A percentile compares a stretch with the other conserved stretches of the same genome.
Evolutionary conservation across 371 early-diverging fungal species (phyloP).

Genomic region (Actinomortierella ambigua): DNA sequence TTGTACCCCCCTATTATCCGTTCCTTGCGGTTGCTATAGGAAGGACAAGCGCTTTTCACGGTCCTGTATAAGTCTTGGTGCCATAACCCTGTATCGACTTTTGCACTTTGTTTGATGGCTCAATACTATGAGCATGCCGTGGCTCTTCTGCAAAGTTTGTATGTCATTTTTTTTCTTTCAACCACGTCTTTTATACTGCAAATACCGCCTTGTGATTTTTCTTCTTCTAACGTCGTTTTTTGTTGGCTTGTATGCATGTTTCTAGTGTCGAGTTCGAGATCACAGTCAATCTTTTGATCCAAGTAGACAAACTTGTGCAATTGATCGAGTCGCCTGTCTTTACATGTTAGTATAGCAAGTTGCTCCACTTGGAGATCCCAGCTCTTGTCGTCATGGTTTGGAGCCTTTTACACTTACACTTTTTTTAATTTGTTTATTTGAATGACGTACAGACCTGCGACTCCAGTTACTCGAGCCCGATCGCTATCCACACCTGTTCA

Average conservation of each 20-base stretch:
- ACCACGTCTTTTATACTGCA: neutral
- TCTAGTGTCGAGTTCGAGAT: constrained; percentile 86
- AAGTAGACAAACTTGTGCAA: constrained; percentile 93
- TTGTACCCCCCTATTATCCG: neutral
- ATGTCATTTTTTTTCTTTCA: constrained; percentile 25
- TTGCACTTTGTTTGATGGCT: constrained; percentile 87
- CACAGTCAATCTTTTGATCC: constrained; percentile 86
- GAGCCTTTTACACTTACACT: neutral
- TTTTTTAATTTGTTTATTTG: neutral
- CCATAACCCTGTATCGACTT: constrained; percentile 87
- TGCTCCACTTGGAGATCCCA: neutral
- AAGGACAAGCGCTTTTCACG: constrained; percentile 75
- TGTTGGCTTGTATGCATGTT: neutral
- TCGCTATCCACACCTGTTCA: constrained; percentile 80
- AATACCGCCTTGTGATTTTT: neutral
- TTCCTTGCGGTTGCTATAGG: constrained; percentile 30
- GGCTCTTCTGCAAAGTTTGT: constrained; percentile 78
- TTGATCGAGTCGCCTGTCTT: constrained; percentile 94
- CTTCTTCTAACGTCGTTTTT: neutral
- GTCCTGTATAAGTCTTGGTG: constrained; percentile 89
- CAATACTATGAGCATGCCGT: constrained; percentile 90
- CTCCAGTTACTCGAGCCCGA: constrained; percentile 90
- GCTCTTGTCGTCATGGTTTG: neutral
- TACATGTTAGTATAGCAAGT: constrained; percentile 59
- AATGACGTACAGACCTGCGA: constrained; percentile 61